Conservation (phyloP, 805 yeast species). For the Nakazawaea anatomiae region DNA sequence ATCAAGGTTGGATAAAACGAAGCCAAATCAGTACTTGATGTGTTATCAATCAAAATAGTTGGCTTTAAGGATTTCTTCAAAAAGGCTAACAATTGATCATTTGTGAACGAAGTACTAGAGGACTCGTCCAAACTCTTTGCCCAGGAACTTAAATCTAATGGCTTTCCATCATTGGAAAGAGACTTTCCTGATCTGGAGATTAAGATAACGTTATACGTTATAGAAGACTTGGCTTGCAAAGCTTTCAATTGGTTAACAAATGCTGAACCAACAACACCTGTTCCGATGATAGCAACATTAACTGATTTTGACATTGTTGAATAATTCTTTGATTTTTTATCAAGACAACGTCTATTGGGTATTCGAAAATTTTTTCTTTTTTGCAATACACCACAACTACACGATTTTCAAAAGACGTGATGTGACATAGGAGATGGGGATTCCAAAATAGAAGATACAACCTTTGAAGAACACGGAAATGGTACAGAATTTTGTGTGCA, state of each 20-base stretch:
- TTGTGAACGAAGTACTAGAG: conserved; percentile 42
- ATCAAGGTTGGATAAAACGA: conserved; percentile 70
- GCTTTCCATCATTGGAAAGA: conserved; percentile 61
- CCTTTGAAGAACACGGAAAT: too few relatives aligned
- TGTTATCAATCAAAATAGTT: conserved; percentile 86
- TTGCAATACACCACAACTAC: too few relatives aligned
- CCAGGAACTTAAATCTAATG: conserved; percentile 63
- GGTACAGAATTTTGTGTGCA: too few relatives aligned
- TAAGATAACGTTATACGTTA: conserved; percentile 70
- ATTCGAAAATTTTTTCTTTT: too few relatives aligned
- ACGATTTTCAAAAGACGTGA: too few relatives aligned
- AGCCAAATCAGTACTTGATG: conserved; percentile 79
- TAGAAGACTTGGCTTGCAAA: conserved; percentile 41
- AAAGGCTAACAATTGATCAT: conserved; percentile 54
- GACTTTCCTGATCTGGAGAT: conserved; percentile 74
- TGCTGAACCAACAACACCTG: conserved; percentile 95
- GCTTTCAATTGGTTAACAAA: conserved; percentile 74
- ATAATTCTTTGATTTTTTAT: too few relatives aligned
- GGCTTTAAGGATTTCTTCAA: conserved; percentile 67
- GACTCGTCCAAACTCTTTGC: conserved; percentile 39
- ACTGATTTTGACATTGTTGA: conserved; percentile 43
- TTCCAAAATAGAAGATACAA: too few relatives aligned
- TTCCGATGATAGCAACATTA: conserved; percentile 70
- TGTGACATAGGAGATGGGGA: too few relatives aligned
- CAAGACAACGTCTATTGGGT: too few relatives aligned